Conservation (phyloP, 345 rosid species). For the Ceriops zippeliana region DNA sequence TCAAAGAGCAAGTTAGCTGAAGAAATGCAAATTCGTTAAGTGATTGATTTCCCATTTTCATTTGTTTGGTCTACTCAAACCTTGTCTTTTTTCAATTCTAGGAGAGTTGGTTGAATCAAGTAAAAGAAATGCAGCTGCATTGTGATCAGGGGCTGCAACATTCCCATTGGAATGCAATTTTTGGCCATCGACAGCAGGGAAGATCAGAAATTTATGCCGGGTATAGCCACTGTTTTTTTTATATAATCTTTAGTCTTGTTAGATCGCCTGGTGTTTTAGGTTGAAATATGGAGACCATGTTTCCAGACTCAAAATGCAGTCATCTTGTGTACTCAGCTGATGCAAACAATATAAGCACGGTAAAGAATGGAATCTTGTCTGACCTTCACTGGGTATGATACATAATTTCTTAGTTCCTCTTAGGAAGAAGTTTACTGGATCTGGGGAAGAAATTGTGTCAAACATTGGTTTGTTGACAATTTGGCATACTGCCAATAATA, state of each 20-base stretch:
- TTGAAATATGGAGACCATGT: too few species aligned
- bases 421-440: neutral
- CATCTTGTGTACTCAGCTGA: too few species aligned
- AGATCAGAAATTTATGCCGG: constrained; percentile 35
- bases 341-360: too few species aligned
- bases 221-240: constrained; percentile 22
- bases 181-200: constrained; percentile 41
- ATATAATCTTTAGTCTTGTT: too few species aligned
- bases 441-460: neutral
- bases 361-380: neutral
- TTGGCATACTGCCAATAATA: neutral
- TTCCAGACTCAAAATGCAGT: too few species aligned
- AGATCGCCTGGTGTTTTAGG: too few species aligned
- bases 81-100: constrained; percentile 29
- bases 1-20: neutral
- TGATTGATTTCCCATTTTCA: neutral
- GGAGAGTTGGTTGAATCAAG: constrained; percentile 73
- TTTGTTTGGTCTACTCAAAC: neutral
- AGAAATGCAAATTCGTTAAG: neutral
- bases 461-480: too few species aligned
- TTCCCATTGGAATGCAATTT: constrained; percentile 35
- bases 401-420: too few species aligned
- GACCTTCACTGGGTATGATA: neutral
- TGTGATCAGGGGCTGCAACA: constrained; percentile 75
- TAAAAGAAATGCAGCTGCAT: constrained; percentile 68